Percentiles rank a stretch among this genome's conserved stretches.
phyloP scores from a whole-genome alignment of 2,329 filamentous ascomycete species.

The Cercospora zeae-maydis region DNA sequence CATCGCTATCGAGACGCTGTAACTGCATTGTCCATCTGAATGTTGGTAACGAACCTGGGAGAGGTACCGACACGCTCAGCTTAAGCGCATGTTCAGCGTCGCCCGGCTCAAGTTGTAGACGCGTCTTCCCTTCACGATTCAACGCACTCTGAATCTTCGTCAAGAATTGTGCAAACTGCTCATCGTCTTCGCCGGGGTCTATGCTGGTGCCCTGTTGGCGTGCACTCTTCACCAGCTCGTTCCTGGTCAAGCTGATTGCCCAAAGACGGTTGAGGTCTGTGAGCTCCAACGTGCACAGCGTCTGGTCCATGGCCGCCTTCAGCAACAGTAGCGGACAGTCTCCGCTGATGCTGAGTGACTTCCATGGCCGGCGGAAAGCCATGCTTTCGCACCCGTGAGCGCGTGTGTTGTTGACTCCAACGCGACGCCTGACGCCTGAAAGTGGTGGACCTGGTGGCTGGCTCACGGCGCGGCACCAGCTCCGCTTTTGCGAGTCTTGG shows the following conservation, averaged over 20 bases:
- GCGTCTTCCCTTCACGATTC: conserved; percentile 38
- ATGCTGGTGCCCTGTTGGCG: conserved; percentile 64
- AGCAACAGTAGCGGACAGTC: conserved; percentile 59
- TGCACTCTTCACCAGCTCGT: conserved; percentile 61
- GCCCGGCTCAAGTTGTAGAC: conserved; percentile 31
- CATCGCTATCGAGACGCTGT: conserved; percentile 1
- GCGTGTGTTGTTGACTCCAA: conserved; percentile 1
- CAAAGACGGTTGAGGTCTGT: conserved; percentile 74
- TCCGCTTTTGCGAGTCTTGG: background rate
- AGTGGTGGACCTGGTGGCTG: background rate
- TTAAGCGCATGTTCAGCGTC: conserved; percentile 38
- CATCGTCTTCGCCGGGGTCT: conserved; percentile 65
- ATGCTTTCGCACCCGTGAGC: conserved; percentile 1
- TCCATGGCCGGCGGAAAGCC: conserved; percentile 20
- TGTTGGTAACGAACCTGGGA: conserved; percentile 61
- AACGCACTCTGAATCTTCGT: conserved; percentile 57
- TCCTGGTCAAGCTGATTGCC: conserved; percentile 61
- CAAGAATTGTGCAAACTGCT: conserved; percentile 66
- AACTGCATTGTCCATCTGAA: conserved; percentile 65
- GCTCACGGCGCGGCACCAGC: no score
- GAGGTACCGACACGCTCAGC: conserved; percentile 56
- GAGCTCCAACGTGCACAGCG: conserved; percentile 62
- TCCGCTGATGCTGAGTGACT: conserved; percentile 16
- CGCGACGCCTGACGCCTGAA: background rate
- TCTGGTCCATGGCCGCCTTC: conserved; percentile 53